Evolutionary conservation across 2,329 filamentous ascomycete genomes (phyloP), one percentile per base, ranked within the genome.

Genomic region (Ceratocystis harringtonii): DNA sequence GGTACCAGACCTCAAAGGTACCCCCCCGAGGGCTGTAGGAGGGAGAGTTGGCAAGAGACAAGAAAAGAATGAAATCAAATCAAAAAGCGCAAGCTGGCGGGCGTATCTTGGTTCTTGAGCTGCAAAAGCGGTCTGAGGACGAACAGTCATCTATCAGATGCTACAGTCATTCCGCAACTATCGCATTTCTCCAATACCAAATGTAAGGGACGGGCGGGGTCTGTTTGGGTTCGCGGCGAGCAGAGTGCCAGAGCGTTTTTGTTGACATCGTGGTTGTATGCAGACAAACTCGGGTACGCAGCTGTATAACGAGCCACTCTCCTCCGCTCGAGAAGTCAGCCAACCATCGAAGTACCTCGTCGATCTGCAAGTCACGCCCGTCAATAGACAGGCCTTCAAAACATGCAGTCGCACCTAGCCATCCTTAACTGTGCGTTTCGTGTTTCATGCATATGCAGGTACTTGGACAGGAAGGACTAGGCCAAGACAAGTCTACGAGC

Each of bases 371-470:
- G 52, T 57, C 52, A 57, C 52, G 52, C 25, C 52, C 10, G 52
- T 5, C 22, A 57, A 32, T 25, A 12, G 22, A 57, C 52, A 57
- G 52, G 52, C 52, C 52, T 57, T 57, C 52, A 57, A 57, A 57
- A 57, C 52, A 57, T 57, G 28, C 25, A 57, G 30, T 30, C 52
- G 52, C 52, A 57, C 22, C 52, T 57, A 17, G 52, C 30, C 52
- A 57, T 57, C 52, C 52, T 57, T 57, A 30, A 57, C 52, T 57
- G 52, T 57, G 52, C 52, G 22, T 57, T 57, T 57, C 3, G 52
- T 32, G 52, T 57, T 57, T 57, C 52, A 57, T 57, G 52, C 52
- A 57, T 57, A 57, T 19, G 52, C 52, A 57, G 52, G 52, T 30
- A 57, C 52, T 57, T 57, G 22, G 5, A 22, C 19, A 25, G 8